Evolutionary conservation across 2,329 filamentous ascomycete genomes (phyloP), one percentile per base, ranked within the genome.

Genomic region (Botrytis tulipae): DNA sequence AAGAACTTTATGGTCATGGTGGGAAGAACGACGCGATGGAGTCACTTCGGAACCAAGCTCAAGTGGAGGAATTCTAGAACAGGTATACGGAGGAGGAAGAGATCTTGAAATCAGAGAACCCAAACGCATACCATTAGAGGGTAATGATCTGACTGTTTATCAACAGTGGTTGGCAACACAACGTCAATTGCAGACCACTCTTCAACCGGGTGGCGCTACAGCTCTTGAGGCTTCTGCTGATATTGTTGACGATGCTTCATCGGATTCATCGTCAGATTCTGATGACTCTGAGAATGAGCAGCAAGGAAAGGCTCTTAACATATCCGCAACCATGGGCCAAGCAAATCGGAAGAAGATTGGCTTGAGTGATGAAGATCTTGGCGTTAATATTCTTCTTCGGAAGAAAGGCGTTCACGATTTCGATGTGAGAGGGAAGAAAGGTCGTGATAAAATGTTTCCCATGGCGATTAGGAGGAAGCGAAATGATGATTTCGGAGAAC

Each of bases 341-440:
- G 90, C 92, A 14, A 92, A 91, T 76, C 90, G 94, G 75, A 95
- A 94, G 81, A 97, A 97, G 82, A 88, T 95, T 37, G 93, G 93
- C 0, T 85, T 97, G 57, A 95, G 90, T 71, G 95, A 98, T 77
- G 93, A 95, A 76, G 96, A 98, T 78, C 86, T 98, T 4, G 96
- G 96, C 29, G 90, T 98, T 77, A 98, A 97, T 77, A 89, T 99
- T 66, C 86, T 99, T 16, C 87, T 98, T 59, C 93, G 96, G 78
- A 92, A 93, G 77, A 97, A 95, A 81, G 93, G 92, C 22, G 90
- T 97, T n/a, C 93, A 96, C 81, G 96, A 99, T 82, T 99, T 93
- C 78, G 94, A 98, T 80, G 92, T 98, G 1, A 88, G 94, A 59
- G 93, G 92, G 51, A 98, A 97, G 82, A 97, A 93, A 80, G 96